Evolutionary conservation across 129 eudicot genomes (phyloP), one percentile per base, ranked within the genome.

Genomic region (Logfia minima): DNA sequence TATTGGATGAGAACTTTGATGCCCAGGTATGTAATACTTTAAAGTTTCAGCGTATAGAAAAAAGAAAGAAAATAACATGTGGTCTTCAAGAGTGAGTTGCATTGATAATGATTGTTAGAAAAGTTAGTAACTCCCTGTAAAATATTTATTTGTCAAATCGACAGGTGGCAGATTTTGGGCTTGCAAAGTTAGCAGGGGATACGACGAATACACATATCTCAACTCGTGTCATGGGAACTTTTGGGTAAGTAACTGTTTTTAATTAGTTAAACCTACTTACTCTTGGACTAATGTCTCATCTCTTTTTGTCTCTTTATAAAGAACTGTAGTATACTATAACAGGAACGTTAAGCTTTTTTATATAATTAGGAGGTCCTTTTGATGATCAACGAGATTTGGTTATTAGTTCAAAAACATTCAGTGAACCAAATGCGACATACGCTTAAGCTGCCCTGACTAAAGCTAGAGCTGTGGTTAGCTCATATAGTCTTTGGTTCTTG

Each of bases 101-200:
- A 45, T 22, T 29, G 24, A 24, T 6, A 32, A 1, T 55, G 81
- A 32, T 55, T 37, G 29, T 66, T 21, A 32, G 17, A 48, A 28
- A 29, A 70, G 56, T 55, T 58, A 24, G 43, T 24, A 62, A 37
- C 31, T 74, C 24, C 14, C 21, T 74, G 43, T 71, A 21, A 61
- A 41, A 69, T 71, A 19, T 51, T 41, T 52, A 45, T 70, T 73
- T 55, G 73, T 68, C 14, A 34, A 51, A 59, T 69, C 23, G 60
- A 53, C 88, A 90, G 96, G 96, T 90, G 34, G 90, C 96, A 19
- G 96, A 90, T 88, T 90, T 90, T 81, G 96, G 96, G 75, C 96
- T 90, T 23, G 96, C 96, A n/a, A 90, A 88, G 84, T 77, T 90
- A 68, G 87, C 89, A 14, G 73, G 83, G 86, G 96, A 90, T 83